phyloP scores from a whole-genome alignment of 768 basidiomycete genomes.

The Goffeauzyma gilvescens region DNA sequence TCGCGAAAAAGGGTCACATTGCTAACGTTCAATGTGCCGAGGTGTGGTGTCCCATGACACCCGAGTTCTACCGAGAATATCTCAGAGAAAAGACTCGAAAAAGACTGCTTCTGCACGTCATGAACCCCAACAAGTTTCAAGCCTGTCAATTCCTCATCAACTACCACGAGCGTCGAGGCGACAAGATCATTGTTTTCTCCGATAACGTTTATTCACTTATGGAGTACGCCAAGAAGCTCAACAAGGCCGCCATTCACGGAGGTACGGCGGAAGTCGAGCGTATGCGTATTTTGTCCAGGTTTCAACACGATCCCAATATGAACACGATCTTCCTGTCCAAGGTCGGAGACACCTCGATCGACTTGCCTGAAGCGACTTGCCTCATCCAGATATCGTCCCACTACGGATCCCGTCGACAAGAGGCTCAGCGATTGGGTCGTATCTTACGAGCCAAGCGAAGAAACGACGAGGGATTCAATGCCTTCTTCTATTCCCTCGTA shows the following conservation, averaged over 20 bases:
- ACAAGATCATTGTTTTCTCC: conserved; percentile 98
- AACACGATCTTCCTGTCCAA: conserved; percentile 99
- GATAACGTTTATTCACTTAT: conserved; percentile 95
- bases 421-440: conserved; percentile 87
- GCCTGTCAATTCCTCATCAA: conserved; percentile 97
- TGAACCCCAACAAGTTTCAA: conserved; percentile 99
- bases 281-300: conserved; percentile 82
- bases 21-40: conserved; percentile 99
- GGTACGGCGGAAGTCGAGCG: conserved; percentile 85
- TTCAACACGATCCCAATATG: conserved; percentile 84
- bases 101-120: conserved; percentile 90
- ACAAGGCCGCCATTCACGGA: conserved; percentile 90
- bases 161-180: conserved; percentile 90
- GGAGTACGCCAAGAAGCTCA: conserved; percentile 82
- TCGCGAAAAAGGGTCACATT: conserved; percentile 96
- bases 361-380: conserved; percentile 95
- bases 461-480: conserved; percentile 98
- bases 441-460: conserved; percentile 91
- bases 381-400: conserved; percentile 98
- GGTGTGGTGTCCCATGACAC: conserved; percentile 99
- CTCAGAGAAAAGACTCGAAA: conserved; percentile 66
- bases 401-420: conserved; percentile 93
- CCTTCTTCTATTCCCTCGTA: conserved; percentile 97
- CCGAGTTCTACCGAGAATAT: conserved; percentile 96
- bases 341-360: conserved; percentile 96